Conservation (phyloP, 441 rosid species). For the Erodium trifolium region DNA sequence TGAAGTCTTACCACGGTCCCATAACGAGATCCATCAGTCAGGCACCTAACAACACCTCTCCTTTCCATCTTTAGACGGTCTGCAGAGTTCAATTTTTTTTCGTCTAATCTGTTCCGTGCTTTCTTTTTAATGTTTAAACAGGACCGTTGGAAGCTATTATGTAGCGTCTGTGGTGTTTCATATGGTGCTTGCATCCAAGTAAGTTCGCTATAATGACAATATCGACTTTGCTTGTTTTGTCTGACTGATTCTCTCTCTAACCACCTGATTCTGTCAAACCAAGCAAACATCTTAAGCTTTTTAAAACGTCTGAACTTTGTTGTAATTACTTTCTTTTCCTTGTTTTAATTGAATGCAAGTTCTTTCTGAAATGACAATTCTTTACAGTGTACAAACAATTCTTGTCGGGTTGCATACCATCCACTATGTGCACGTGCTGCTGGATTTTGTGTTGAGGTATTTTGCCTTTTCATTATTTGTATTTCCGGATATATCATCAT, state of each 20-base stretch:
- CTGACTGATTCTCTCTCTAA: background rate
- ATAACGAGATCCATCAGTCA: too few species aligned
- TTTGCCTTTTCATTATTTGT: conserved; percentile 18
- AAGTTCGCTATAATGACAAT: conserved; percentile 24
- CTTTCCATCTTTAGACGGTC: background rate
- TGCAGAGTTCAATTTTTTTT: background rate
- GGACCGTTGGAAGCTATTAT: conserved; percentile 97
- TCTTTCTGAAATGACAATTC: conserved; percentile 4
- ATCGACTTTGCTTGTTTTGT: background rate
- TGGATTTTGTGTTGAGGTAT: conserved; percentile 97
- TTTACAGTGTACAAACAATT: conserved; percentile 78
- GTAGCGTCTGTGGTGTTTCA: conserved; percentile 88
- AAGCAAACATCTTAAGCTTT: background rate
- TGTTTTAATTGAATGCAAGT: background rate
- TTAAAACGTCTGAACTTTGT: background rate
- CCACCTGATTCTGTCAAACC: background rate
- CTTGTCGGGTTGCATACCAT: conserved; percentile 97
- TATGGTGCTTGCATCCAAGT: conserved; percentile 99
- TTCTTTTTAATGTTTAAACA: conserved; percentile 26
- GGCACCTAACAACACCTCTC: too few species aligned
- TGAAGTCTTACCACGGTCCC: too few species aligned
- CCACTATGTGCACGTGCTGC: conserved; percentile 99
- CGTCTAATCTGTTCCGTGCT: conserved; percentile 11
- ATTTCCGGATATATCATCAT: conserved; percentile 5
- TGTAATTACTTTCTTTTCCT: background rate